A percentile compares a stretch with the other conserved stretches of the same genome.
These are phyloP conservation scores for Colletotrichum neosansevieriae DNA, from an alignment of 2,329 filamentous ascomycete species.

Conservation along the genomic window DNA sequence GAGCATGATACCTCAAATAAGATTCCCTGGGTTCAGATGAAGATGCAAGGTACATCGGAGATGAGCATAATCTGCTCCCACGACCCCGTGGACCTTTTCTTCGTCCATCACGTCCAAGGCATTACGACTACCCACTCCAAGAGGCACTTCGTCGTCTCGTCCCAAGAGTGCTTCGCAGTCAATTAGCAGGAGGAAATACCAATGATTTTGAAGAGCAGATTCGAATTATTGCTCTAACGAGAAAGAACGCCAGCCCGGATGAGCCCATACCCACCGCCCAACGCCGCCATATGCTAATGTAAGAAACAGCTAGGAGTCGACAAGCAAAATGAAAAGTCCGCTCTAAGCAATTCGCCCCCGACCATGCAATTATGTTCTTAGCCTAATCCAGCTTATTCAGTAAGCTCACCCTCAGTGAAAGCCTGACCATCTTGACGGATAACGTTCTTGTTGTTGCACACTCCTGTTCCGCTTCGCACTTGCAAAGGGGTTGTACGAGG, in stretches of 20 bases:
- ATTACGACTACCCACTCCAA: no score
- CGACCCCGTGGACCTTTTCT: no score
- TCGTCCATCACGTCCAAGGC: no score
- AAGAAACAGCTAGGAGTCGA: background rate
- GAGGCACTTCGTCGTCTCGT: no score
- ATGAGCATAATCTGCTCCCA: no score
- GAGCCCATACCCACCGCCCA: conserved; percentile 12
- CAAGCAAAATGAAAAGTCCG: conserved; percentile 11
- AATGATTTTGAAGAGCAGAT: background rate
- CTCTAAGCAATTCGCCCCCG: conserved; percentile 7
- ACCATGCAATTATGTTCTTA: background rate
- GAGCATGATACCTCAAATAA: no score
- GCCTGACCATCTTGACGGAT: conserved; percentile 47
- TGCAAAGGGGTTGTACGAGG: conserved; percentile 53
- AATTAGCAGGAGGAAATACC: background rate
- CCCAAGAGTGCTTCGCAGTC: no score
- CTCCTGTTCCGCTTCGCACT: conserved; percentile 51
- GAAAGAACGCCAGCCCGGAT: conserved; percentile 23
- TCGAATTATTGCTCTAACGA: background rate
- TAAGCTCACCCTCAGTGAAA: conserved; percentile 35
- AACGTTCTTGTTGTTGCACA: conserved; percentile 54
- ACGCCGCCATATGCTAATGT: conserved; percentile 35
- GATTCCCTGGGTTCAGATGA: no score
- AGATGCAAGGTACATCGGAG: no score
- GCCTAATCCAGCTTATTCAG: no score